A percentile compares a stretch with the other conserved stretches of the same genome.
phyloP scores from a whole-genome alignment of 306 rosid species.

The Spatholobus suberectus region DNA sequence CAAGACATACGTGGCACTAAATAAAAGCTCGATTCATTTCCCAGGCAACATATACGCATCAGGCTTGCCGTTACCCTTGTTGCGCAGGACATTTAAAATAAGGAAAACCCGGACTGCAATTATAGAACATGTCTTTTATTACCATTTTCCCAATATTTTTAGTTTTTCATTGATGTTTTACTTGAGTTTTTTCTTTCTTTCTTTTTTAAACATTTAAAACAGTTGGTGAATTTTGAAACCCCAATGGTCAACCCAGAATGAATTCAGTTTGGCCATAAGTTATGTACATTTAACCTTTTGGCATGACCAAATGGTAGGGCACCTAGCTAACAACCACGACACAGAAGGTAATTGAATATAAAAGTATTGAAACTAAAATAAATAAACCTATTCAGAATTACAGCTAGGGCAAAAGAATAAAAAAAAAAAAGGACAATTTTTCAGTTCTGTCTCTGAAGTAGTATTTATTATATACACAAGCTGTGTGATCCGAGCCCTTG shows the following conservation, averaged over 20 bases:
- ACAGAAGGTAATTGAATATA: neutral
- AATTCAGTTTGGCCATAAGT: neutral
- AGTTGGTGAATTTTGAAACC: conserved; percentile 3
- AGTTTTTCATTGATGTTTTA: no score
- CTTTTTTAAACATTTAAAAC: neutral
- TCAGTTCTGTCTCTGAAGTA: neutral
- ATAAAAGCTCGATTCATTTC: neutral
- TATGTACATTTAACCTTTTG: conserved; percentile 1
- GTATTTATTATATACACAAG: neutral
- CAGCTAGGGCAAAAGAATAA: neutral
- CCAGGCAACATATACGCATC: neutral
- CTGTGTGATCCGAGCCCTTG: conserved; percentile 34
- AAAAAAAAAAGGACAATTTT: neutral
- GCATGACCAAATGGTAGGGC: neutral
- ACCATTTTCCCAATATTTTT: no score
- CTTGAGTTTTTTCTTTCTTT: no score
- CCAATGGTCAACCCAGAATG: neutral
- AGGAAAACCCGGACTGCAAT: neutral
- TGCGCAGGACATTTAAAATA: neutral
- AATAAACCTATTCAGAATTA: neutral
- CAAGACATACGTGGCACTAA: conserved; percentile 15
- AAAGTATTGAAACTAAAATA: neutral
- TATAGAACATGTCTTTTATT: neutral
- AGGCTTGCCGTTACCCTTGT: neutral
- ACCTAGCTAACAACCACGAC: no score